Base-by-base conservation (phyloP, 495 filamentous ascomycete species). In the Immersiella caudata region DNA sequence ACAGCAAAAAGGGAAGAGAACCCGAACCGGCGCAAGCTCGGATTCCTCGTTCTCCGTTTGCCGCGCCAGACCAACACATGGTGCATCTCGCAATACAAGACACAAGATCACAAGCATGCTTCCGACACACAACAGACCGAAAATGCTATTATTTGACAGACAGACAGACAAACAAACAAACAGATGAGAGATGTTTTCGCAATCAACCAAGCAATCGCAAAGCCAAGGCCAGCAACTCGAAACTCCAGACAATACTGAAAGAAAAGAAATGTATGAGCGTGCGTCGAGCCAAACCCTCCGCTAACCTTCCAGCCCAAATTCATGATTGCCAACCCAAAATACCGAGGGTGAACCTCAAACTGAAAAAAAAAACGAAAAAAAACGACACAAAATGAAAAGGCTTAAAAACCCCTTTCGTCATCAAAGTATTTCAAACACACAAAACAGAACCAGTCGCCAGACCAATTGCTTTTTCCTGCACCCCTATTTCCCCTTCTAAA, bases 381-480 rank as follows among this genome's bases (percentile, higher is more conserved):
- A 33, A 33, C 29, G 29, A 33, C 29, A 33, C 8, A 8, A 33
- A 33, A 33, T 46, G 40, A 14, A 46, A 46, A 46, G 40, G 40
- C 40, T 46, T 6, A 46, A 46, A 46, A 46, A 33, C 29, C 11
- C 16, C 40, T 12, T 5, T 46, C 40, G 40, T 46, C 40, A 46
- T 14, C 6, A 6, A 46, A 14, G 29, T 46, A 46, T 46, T 18
- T 46, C 40, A 46, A 46, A 46, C 40, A 46, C 11, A 46, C 16
- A 46, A 18, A 46, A 46, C 9, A 46, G 40, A 46, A 6, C 40
- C 40, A 14, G 40, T 33, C 9, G 40, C 40, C 40, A 46, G 33
- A 33, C 26, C 57, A n/a, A 59, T 59, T 59, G n/a, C 57, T 59
- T 40, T 40, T 62, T 14, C 33, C 18, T 57, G n/a, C 55, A 24